Percentiles rank a stretch among this genome's conserved stretches.
These are phyloP conservation scores for Pseudogymnoascus sp. DNA, from an alignment of 2,329 filamentous ascomycete species.

Conservation along the genomic window DNA sequence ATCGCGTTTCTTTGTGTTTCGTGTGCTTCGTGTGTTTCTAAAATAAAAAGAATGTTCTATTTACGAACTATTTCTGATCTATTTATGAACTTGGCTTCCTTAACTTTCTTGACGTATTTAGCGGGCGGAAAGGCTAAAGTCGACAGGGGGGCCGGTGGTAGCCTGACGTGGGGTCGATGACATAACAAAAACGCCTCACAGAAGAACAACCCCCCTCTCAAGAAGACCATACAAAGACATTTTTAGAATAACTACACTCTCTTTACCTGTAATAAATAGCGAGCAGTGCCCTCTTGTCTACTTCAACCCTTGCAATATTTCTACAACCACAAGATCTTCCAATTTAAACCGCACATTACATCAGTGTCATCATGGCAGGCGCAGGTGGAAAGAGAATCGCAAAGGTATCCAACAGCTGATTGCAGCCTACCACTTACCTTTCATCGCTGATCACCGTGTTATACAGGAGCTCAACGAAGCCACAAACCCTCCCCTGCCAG, in stretches of 20 bases:
- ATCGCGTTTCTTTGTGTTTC: background rate
- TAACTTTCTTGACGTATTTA: slow-evolving; percentile 8
- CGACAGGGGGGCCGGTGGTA: background rate
- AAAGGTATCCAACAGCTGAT: slow-evolving; percentile 17
- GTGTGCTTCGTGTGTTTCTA: background rate
- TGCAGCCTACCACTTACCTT: background rate
- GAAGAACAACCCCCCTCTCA: background rate
- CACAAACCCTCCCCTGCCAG: slow-evolving; percentile 45
- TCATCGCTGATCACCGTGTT: slow-evolving; percentile 8
- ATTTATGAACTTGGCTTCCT: background rate
- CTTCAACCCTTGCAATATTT: background rate
- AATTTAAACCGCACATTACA: slow-evolving; percentile 9
- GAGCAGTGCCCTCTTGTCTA: background rate
- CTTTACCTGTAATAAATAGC: slow-evolving; percentile 8
- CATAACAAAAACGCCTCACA: background rate
- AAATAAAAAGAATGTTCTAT: background rate
- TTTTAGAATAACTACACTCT: background rate
- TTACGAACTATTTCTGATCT: background rate
- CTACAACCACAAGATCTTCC: slow-evolving; percentile 5
- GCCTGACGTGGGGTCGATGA: slow-evolving; percentile 6
- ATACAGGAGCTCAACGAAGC: slow-evolving; percentile 55
- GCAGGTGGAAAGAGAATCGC: slow-evolving; percentile 24
- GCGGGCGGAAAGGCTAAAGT: slow-evolving; percentile 6
- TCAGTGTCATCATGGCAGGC: slow-evolving; percentile 21
- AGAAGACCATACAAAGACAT: background rate